Base-by-base conservation (phyloP, 345 rosid genomes). In the Psidium friedrichsthalianum region DNA sequence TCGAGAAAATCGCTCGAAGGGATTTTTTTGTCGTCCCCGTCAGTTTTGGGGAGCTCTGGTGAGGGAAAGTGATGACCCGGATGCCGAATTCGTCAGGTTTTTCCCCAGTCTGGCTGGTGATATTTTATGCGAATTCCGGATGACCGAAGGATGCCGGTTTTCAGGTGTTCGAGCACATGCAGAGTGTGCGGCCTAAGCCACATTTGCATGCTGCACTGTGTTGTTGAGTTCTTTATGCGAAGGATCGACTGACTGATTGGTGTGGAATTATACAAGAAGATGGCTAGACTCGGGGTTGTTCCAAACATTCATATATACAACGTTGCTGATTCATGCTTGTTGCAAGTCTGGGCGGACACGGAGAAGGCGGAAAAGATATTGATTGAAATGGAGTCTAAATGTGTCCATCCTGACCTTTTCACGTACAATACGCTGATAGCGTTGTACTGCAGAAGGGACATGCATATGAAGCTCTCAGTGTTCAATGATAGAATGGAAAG, bases 131-230 rank as follows among this genome's bases (percentile, higher is more conserved):
- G 5, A 94, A 94, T 83, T 92, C 88, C 22, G 92, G 61, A 93
- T 90, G 98, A 90, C 92, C 88, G 92, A 88, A 88, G 25, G 98
- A 95, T 82, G 93, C 97, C 3, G 58, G n/a, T n/a, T n/a, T 94
- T 55, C 93, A 86, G 86, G 99, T 97, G 81, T 95, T 97, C 88
- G 96, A 95, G 87, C 93, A 91, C 12, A 93, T 97, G 89, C n/a
- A 89, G 90, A 83, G 82, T 74, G 22, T 88, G 83, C 58, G 93
- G 92, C 51, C 89, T 51, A 88, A 85, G 57, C 98, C 98, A 27
- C 98, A 97, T 90, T 88, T 93, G 90, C 98, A 92, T 87, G 98
- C 98, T 97, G 98, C 90, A 94, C 96, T n/a, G 99, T 95, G 89
- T 74, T 97, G 47, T 88, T 97, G 83, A 95, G 91, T 87, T 89